These are phyloP conservation scores for Neurospora sp. DNA, from an alignment of 495 filamentous ascomycete genomes.

Conservation along the genomic window DNA sequence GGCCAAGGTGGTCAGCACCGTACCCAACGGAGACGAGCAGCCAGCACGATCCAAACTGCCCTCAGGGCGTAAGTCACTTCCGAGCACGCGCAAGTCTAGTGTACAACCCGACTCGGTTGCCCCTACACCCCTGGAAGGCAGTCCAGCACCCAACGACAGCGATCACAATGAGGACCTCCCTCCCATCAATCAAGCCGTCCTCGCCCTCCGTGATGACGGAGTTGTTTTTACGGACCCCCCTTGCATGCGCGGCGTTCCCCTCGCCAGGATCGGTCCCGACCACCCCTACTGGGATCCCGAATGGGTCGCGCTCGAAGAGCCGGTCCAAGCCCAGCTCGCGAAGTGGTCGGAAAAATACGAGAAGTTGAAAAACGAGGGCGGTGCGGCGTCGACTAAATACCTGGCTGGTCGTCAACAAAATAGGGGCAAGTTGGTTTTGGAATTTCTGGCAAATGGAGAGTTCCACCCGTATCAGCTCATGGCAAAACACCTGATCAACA, in stretches of 20 bases:
- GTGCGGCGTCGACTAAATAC: conserved; percentile 28
- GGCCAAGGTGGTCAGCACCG: neutral
- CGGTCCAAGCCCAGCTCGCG: conserved; percentile 20
- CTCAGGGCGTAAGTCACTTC: conserved; percentile 15
- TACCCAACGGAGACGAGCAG: neutral
- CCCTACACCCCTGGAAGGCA: conserved; percentile 7
- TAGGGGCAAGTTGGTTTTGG: conserved; percentile 30
- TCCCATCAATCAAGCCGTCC: conserved; percentile 28
- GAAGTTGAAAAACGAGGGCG: conserved; percentile 5
- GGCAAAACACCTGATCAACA: conserved; percentile 29
- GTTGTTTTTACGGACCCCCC: conserved; percentile 26
- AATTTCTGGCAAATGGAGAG: conserved; percentile 30
- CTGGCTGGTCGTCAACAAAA: conserved; percentile 37
- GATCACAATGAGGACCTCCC: conserved; percentile 2
- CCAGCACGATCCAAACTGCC: neutral
- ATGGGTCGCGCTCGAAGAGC: conserved; percentile 27
- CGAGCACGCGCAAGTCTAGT: conserved; percentile 5
- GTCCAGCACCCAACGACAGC: conserved; percentile 9
- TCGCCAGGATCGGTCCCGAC: conserved; percentile 29
- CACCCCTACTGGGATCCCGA: conserved; percentile 38
- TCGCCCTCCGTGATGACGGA: conserved; percentile 31
- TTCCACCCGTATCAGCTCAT: conserved; percentile 40
- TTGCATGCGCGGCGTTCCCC: conserved; percentile 33
- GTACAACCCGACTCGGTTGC: neutral
- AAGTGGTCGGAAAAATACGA: conserved; percentile 31